Conservation (phyloP, 257 asterid genomes). For the Solanum sitiens region DNA sequence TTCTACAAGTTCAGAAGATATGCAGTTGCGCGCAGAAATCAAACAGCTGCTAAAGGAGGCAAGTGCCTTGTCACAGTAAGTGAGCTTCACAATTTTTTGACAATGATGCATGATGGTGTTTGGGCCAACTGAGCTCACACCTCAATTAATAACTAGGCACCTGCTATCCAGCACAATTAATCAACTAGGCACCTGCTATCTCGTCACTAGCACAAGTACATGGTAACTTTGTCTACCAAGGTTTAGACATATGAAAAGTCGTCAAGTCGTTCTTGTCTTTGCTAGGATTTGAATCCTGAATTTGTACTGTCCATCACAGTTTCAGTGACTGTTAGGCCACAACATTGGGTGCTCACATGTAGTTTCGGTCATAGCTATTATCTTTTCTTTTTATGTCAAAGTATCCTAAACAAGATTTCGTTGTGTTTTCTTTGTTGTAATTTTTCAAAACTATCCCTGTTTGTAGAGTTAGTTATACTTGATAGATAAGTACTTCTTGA, state of each 20-base stretch:
- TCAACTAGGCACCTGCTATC: neutral
- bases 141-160: neutral
- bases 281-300: neutral
- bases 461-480: neutral
- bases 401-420: neutral
- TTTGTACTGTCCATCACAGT: too few relatives aligned
- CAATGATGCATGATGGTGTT: neutral
- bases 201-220: neutral
- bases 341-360: neutral
- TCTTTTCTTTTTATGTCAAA: neutral
- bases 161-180: neutral
- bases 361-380: neutral
- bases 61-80: slow-evolving; percentile 62
- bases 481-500: neutral
- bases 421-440: neutral
- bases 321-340: neutral
- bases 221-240: neutral
- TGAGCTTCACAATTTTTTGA: neutral
- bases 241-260: neutral
- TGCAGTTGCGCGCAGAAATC: slow-evolving; percentile 52
- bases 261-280: neutral
- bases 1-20: slow-evolving; percentile 22
- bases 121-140: neutral
- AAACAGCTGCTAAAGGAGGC: slow-evolving; percentile 76
- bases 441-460: neutral